phyloP scores from a whole-genome alignment of 345 rosid genomes.

The Ceriops tagal region DNA sequence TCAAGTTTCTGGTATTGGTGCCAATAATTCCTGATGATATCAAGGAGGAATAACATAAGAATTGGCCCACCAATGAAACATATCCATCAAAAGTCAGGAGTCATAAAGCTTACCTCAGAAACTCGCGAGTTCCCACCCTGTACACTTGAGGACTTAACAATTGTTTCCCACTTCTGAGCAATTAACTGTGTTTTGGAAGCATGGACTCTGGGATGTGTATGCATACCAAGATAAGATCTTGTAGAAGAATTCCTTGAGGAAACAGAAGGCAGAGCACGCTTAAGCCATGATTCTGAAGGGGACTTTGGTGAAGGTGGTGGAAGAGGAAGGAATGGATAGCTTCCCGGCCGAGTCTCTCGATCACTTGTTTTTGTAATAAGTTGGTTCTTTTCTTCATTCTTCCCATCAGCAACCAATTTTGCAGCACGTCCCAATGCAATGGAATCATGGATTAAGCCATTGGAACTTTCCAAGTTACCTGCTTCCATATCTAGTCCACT shows the following conservation, averaged over 20 bases:
- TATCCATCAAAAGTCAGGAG: not conserved
- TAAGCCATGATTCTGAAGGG: conserved; percentile 92
- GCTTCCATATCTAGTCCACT: not conserved
- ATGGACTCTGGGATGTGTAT: conserved; percentile 23
- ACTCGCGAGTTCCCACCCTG: conserved; percentile 49
- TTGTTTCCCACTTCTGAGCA: conserved; percentile 73
- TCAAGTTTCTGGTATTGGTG: conserved; percentile 41
- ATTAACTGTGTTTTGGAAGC: conserved; percentile 22
- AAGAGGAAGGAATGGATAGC: conserved; percentile 34
- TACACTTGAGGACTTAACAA: conserved; percentile 55
- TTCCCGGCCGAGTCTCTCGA: conserved; percentile 23
- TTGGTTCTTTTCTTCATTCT: conserved; percentile 26
- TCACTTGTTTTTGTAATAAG: conserved; percentile 21
- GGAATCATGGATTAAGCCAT: not conserved
- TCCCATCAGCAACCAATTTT: conserved; percentile 4
- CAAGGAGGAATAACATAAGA: not conserved
- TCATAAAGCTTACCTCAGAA: conserved; percentile 49
- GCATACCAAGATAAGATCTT: conserved; percentile 31
- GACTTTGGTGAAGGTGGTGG: conserved; percentile 75
- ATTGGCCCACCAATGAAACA: not conserved
- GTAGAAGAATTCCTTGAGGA: conserved; percentile 45
- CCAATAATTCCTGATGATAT: conserved; percentile 34
- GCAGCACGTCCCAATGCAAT: not conserved
- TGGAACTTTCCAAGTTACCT: not conserved
- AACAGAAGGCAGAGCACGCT: conserved; percentile 56